Base-by-base conservation (phyloP, 495 filamentous ascomycete genomes). In the Annulohypoxylon maeteangense region DNA sequence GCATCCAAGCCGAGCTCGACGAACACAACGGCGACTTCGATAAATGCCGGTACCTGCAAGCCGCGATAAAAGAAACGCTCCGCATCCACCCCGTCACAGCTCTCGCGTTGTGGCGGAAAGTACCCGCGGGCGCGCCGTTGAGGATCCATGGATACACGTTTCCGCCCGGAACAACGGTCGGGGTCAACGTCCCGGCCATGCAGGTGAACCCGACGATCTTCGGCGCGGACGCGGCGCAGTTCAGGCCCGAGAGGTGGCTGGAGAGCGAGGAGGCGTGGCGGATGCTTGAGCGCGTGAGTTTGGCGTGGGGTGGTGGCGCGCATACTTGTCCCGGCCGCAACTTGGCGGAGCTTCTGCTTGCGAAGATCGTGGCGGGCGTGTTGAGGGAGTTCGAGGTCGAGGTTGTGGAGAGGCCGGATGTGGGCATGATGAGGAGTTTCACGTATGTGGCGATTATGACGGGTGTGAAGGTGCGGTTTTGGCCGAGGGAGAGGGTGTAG, bases 311-410 rank as follows among this genome's bases (percentile, higher is more conserved):
- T 10, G 88, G 86, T 0, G 90, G 90, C n/a, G 81, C 81, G 4
- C 78, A 90, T 36, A 85, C 87, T 3, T 93, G 90, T 76, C 90
- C 92, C 61, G 90, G 90, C 3, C 85, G 86, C 64, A 89, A 91
- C 65, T 81, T 92, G 51, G 86, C 86, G 25, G 81, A 89, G 74
- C 68, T 92, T 74, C 85, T 92, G 68, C 81, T 92, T 14, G 83
- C 85, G 60, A 92, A 92, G 76, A 74, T 90, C 2, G 83, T 92
- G 7, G 85, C 83, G n/a, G 77, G 12, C 11, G 10, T 92, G 51
- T 75, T 91, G 51, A 80, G 81, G 11, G 80, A 83, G 56, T 93
- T 92, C 73, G 86, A 89, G 4, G 63, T 82, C 12, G 59, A 78
- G 55, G 60, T 82, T 3, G 70, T 70, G 1, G 71, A 75, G 64